Conservation (phyloP, 1,284 basidiomycete species). For the Ceratobasidium papillatum region DNA sequence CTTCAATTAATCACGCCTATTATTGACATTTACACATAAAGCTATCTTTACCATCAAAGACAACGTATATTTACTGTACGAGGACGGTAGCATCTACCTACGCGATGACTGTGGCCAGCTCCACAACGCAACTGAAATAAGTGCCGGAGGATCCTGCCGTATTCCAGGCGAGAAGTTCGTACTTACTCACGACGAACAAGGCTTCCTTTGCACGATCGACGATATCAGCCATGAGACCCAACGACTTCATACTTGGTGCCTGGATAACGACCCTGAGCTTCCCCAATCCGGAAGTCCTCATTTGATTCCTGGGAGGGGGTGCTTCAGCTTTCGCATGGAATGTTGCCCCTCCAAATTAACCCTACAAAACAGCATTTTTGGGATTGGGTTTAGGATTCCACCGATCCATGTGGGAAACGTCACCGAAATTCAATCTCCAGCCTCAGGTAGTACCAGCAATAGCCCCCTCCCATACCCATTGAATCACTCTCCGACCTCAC, state of each 20-base stretch:
- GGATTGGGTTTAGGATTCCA: not conserved
- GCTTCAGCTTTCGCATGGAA: not conserved
- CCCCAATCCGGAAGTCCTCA: not conserved
- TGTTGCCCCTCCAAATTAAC: not conserved
- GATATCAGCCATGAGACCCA: not conserved
- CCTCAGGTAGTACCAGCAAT: not conserved
- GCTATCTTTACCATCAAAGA: not conserved
- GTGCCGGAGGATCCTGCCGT: not conserved
- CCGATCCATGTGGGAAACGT: not conserved
- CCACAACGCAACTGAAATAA: not conserved
- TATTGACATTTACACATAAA: not conserved
- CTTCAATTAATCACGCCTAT: not conserved
- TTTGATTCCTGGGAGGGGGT: not conserved
- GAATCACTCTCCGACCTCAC: not conserved
- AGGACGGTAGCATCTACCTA: not conserved
- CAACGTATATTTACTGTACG: not conserved
- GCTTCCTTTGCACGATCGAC: not conserved
- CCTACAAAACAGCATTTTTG: not conserved
- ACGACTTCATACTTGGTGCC: not conserved
- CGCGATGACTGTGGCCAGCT: not conserved
- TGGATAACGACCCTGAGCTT: conserved; percentile 7
- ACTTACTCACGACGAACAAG: not conserved
- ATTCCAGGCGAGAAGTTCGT: not conserved
- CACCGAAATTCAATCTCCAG: not conserved
- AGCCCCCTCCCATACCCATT: not conserved